These are phyloP conservation scores for Xylaria venustula DNA, from an alignment of 495 filamentous ascomycete genomes.

Conservation along the genomic window DNA sequence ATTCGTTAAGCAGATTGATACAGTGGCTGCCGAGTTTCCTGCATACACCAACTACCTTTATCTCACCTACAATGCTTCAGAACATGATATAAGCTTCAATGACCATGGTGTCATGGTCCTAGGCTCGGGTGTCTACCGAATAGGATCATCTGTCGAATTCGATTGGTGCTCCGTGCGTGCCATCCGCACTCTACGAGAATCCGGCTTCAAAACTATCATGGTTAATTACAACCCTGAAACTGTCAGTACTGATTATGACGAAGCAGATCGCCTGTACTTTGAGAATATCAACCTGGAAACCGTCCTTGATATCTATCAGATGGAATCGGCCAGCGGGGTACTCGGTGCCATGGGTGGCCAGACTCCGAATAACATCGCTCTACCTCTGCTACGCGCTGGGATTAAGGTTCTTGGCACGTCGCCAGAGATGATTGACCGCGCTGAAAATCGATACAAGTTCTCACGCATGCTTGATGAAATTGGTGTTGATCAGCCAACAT, in stretches of 20 bases:
- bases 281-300: conserved; percentile 97
- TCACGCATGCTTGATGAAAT: conserved; percentile 95
- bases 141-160: conserved; percentile 96
- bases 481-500: conserved; percentile 93
- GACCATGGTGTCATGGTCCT: conserved; percentile 95
- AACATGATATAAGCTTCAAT: conserved; percentile 80
- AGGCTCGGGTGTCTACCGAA: conserved; percentile 95
- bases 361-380: conserved; percentile 96
- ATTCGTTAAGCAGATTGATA: conserved; percentile 97
- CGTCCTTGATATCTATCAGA: conserved; percentile 90
- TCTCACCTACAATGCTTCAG: conserved; percentile 88
- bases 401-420: conserved; percentile 93
- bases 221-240: conserved; percentile 97
- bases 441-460: conserved; percentile 98
- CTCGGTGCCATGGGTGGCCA: conserved; percentile 98
- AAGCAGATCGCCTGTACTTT: conserved; percentile 93
- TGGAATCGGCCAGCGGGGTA: conserved; percentile 85
- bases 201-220: conserved; percentile 95
- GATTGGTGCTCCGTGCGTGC: conserved; percentile 99
- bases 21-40: conserved; percentile 95
- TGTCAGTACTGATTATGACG: conserved; percentile 93
- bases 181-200: conserved; percentile 85
- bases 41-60: conserved; percentile 96
- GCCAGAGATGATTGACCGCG: conserved; percentile 97
- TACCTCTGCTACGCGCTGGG: conserved; percentile 82